Percentiles rank a stretch among this genome's conserved stretches.
These are phyloP conservation scores for Vitis amurensis DNA, from an alignment of 164 flowering plant genomes.

Conservation along the genomic window DNA sequence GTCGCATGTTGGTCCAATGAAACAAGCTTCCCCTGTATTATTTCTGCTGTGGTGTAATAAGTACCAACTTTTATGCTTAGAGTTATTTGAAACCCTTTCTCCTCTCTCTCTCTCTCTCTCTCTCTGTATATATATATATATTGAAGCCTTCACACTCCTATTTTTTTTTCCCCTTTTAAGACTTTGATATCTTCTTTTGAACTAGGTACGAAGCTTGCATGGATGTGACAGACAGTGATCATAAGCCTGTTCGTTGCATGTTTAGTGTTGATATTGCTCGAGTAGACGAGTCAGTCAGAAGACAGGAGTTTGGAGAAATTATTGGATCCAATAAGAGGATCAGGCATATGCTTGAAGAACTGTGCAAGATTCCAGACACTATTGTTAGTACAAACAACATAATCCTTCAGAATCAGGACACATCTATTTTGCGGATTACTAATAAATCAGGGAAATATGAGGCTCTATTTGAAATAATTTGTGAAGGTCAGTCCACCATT, in stretches of 20 bases:
- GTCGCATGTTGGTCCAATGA: neutral
- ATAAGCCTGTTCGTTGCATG: conserved; percentile 95
- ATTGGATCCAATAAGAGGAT: conserved; percentile 56
- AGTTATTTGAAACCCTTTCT: too few relatives aligned
- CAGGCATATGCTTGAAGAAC: conserved; percentile 43
- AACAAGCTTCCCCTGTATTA: neutral
- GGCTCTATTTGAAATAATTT: conserved; percentile 63
- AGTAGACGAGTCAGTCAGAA: conserved; percentile 75
- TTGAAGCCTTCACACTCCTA: too few relatives aligned
- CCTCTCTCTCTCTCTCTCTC: neutral
- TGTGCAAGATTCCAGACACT: conserved; percentile 65
- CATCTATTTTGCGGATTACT: conserved; percentile 58
- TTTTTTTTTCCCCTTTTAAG: neutral
- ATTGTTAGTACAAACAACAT: conserved; percentile 71
- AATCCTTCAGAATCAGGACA: conserved; percentile 78
- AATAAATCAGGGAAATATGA: conserved; percentile 50
- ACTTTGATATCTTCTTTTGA: conserved; percentile 7
- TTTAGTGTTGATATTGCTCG: conserved; percentile 67
- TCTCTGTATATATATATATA: neutral
- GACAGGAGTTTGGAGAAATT: conserved; percentile 82
- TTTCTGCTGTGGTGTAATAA: neutral
- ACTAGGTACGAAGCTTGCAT: conserved; percentile 93
- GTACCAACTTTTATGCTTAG: neutral
- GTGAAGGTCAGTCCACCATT: conserved; percentile 62
- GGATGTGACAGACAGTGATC: conserved; percentile 99